Percentiles rank a stretch among this genome's conserved stretches.
These are phyloP conservation scores for Aspergillus wentii DNA, from an alignment of 495 filamentous ascomycete genomes.

Conservation along the genomic window DNA sequence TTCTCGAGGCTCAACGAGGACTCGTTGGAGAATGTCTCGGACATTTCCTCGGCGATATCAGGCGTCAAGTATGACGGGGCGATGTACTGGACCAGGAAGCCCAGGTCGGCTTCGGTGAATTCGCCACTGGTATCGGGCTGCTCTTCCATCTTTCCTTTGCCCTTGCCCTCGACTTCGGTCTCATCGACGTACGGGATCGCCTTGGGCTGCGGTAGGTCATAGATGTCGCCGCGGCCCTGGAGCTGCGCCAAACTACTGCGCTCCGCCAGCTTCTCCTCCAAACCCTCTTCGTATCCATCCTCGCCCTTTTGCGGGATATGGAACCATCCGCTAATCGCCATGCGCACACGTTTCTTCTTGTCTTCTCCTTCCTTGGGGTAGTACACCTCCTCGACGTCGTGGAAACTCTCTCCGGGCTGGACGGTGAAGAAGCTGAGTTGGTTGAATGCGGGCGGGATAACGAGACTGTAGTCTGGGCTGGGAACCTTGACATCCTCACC, in stretches of 20 bases:
- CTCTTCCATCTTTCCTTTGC: slow-evolving; percentile 40
- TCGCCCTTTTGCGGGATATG: slow-evolving; percentile 96
- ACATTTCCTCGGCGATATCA: slow-evolving; percentile 79
- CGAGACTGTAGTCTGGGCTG: slow-evolving; percentile 64
- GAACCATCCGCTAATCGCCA: slow-evolving; percentile 99
- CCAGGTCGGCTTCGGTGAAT: slow-evolving; percentile 70
- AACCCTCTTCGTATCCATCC: slow-evolving; percentile 81
- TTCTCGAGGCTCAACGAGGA: slow-evolving; percentile 74
- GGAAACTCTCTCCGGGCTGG: slow-evolving; percentile 94
- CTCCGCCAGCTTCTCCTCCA: slow-evolving; percentile 82
- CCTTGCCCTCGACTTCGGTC: slow-evolving; percentile 27
- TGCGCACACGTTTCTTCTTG: slow-evolving; percentile 68
- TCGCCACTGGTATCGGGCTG: slow-evolving; percentile 40
- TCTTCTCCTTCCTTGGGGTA: slow-evolving; percentile 59
- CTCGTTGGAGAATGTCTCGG: slow-evolving; percentile 71
- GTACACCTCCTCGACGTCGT: slow-evolving; percentile 98
- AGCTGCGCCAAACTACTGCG: slow-evolving; percentile 88
- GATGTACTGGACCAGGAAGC: slow-evolving; percentile 85
- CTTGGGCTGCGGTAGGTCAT: slow-evolving; percentile 72
- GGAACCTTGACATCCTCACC: slow-evolving; percentile 72
- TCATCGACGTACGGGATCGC: slow-evolving; percentile 37
- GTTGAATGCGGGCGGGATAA: slow-evolving; percentile 92
- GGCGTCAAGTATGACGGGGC: slow-evolving; percentile 89
- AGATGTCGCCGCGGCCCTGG: slow-evolving; percentile 82
- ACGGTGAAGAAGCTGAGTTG: slow-evolving; percentile 98